These are phyloP conservation scores for Psilocybe sp. DNA, from an alignment of 768 basidiomycete species.

Conservation along the genomic window DNA sequence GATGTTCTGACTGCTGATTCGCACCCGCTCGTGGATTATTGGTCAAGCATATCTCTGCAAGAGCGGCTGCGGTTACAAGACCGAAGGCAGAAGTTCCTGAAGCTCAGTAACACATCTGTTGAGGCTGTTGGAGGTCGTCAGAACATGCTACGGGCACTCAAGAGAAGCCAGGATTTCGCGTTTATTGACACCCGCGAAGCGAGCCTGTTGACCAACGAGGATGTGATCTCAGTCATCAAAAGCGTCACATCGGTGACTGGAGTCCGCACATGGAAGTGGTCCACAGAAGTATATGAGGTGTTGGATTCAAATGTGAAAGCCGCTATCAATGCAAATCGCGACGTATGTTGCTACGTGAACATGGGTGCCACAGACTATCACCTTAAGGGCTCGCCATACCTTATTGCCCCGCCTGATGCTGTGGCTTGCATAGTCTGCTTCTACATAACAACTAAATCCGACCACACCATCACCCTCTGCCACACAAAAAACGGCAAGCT, in stretches of 20 bases:
- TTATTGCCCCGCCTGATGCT: too few species aligned
- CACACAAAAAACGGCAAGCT: not conserved
- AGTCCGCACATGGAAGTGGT: not conserved
- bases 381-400: too few species aligned
- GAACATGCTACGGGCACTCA: slow-evolving; percentile 6
- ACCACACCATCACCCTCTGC: slow-evolving; percentile 2
- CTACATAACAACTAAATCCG: not conserved
- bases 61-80: slow-evolving; percentile 3
- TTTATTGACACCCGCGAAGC: slow-evolving; percentile 1
- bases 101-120: not conserved
- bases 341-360: slow-evolving; percentile 2
- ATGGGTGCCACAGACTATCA: not conserved
- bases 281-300: not conserved
- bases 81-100: not conserved
- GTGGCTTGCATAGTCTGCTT: slow-evolving; percentile 1
- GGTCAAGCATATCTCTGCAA: not conserved
- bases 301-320: not conserved
- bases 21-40: slow-evolving; percentile 1
- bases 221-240: not conserved
- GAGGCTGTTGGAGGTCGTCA: not conserved
- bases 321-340: not conserved
- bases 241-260: slow-evolving; percentile 3
- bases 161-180: slow-evolving; percentile 3
- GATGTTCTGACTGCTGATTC: not conserved
- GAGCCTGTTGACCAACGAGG: not conserved